Percentiles rank a stretch among this genome's conserved stretches.
phyloP scores from a whole-genome alignment of 2,329 filamentous ascomycete species.

The Colletotrichum melonis region DNA sequence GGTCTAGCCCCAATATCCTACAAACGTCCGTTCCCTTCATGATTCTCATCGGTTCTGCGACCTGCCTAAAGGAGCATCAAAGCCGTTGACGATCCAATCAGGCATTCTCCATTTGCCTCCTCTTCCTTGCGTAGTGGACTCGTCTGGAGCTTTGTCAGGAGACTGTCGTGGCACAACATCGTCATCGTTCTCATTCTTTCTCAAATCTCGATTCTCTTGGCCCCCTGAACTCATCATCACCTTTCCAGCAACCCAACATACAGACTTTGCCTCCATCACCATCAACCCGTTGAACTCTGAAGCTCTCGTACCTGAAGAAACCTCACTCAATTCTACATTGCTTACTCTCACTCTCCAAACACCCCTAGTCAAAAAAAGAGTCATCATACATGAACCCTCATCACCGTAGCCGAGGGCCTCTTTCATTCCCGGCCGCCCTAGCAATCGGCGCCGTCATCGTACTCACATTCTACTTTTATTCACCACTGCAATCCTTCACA shows the following conservation, averaged over 20 bases:
- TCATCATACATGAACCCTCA: slow-evolving; percentile 10
- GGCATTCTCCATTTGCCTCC: not conserved
- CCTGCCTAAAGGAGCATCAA: not conserved
- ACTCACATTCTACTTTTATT: not conserved
- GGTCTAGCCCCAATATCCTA: not conserved
- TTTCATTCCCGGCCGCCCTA: slow-evolving; percentile 1
- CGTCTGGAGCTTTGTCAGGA: not conserved
- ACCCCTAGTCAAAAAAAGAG: not conserved
- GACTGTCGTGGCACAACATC: not conserved
- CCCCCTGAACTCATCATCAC: not conserved
- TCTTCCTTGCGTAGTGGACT: not conserved
- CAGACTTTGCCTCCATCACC: not conserved
- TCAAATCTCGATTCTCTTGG: not conserved
- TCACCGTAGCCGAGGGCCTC: slow-evolving; percentile 6
- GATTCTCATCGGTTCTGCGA: not conserved
- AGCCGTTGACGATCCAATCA: not conserved
- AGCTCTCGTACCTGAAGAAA: not conserved
- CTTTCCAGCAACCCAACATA: not conserved
- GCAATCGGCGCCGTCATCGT: slow-evolving; percentile 9
- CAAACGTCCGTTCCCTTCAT: slow-evolving; percentile 2
- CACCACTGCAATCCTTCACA: not conserved
- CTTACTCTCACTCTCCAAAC: accelerated
- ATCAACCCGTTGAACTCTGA: not conserved
- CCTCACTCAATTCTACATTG: not conserved
- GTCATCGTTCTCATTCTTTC: not conserved